Evolutionary conservation across 306 rosid species (phyloP).

Genomic region (Senna tora): DNA sequence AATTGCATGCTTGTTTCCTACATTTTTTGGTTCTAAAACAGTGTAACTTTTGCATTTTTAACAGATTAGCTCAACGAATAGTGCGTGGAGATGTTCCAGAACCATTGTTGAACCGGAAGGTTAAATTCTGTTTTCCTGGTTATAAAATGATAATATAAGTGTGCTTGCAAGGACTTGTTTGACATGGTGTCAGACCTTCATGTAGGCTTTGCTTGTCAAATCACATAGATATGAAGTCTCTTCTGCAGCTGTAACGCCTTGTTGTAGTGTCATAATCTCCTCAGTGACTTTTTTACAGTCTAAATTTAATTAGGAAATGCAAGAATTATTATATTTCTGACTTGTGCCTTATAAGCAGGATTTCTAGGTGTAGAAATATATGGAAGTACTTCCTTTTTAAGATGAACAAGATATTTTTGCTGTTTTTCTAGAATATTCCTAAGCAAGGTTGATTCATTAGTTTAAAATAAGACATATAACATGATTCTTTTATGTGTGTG

Average conservation of each 20-base stretch:
- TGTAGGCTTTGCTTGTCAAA: conserved; percentile 13
- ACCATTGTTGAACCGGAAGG: conserved; percentile 91
- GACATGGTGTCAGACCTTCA: conserved; percentile 15
- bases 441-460: conserved; percentile 21
- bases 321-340: not conserved
- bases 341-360: not conserved
- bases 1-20: not conserved
- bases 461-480: not conserved
- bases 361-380: not conserved
- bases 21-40: conserved; percentile 22
- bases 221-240: conserved; percentile 5
- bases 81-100: conserved; percentile 99
- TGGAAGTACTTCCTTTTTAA: not conserved
- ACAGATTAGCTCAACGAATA: conserved; percentile 96
- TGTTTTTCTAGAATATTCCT: conserved; percentile 1
- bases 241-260: conserved; percentile 1
- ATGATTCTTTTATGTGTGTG: not conserved
- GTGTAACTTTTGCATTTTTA: conserved; percentile 21
- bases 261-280: conserved; percentile 8
- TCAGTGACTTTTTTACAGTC: conserved; percentile 6
- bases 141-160: conserved; percentile 21
- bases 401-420: not conserved
- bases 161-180: not conserved
- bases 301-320: conserved; percentile 5
- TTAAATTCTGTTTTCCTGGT: conserved; percentile 34